Evolutionary conservation across 208 protist genomes (phyloP).

Genomic region (Trypanosoma melophagium): DNA sequence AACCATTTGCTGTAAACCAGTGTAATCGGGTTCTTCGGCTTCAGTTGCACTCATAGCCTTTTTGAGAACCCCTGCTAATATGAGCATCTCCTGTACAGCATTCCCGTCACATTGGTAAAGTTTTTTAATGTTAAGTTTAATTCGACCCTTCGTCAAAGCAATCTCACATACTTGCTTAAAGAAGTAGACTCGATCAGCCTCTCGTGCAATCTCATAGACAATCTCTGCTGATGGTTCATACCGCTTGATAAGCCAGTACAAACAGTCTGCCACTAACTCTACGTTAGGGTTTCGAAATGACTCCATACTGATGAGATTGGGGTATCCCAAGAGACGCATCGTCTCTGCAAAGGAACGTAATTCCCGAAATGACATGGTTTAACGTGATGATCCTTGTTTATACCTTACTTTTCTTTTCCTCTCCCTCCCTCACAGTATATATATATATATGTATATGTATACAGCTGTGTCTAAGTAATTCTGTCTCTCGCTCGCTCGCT

Average conservation of each 20-base stretch:
- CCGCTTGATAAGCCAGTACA: slow-evolving; percentile 92
- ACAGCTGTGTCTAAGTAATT: not conserved
- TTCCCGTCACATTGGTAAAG: slow-evolving; percentile 95
- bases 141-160: slow-evolving; percentile 77
- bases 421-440: not conserved
- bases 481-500: not conserved
- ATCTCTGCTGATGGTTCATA: slow-evolving; percentile 93
- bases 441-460: not conserved
- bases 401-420: not conserved
- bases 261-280: slow-evolving; percentile 92
- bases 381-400: not conserved
- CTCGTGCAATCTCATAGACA: slow-evolving; percentile 86
- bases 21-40: slow-evolving; percentile 74
- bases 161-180: slow-evolving; percentile 91
- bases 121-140: slow-evolving; percentile 95
- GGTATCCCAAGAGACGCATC: slow-evolving; percentile 95
- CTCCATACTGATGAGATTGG: slow-evolving; percentile 94
- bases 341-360: slow-evolving; percentile 94
- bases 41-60: slow-evolving; percentile 78
- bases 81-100: slow-evolving; percentile 96
- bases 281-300: slow-evolving; percentile 96
- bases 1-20: slow-evolving; percentile 79
- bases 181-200: slow-evolving; percentile 91
- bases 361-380: slow-evolving; percentile 91
- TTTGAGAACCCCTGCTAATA: slow-evolving; percentile 91